Percentiles rank a stretch among this genome's conserved stretches.
Evolutionary conservation across 2,329 filamentous ascomycete genomes (phyloP).

Genomic region (Boeremia lycopersici): DNA sequence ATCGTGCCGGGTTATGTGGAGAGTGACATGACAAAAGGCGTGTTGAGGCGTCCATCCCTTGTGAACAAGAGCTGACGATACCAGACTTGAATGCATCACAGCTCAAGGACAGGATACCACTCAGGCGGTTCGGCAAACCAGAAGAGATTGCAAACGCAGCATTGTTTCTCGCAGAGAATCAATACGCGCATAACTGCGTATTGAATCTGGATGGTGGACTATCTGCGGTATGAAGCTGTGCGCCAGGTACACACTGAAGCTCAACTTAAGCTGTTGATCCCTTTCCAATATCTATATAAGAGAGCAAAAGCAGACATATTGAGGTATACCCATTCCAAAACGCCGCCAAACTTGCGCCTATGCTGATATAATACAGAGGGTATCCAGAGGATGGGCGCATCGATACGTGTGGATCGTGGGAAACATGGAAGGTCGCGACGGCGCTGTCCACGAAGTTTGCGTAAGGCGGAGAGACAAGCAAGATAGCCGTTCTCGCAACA

Average conservation of each 20-base stretch:
- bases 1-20: slow-evolving; percentile 83
- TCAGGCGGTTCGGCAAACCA: slow-evolving; percentile 68
- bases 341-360: slow-evolving; percentile 18
- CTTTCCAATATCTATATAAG: slow-evolving; percentile 1
- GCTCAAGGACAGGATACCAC: slow-evolving; percentile 63
- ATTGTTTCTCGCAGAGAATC: slow-evolving; percentile 75
- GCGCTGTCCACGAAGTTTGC: background rate
- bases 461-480: background rate
- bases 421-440: background rate
- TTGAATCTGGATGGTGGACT: slow-evolving; percentile 86
- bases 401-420: background rate
- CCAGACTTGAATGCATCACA: slow-evolving; percentile 45
- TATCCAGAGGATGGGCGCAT: slow-evolving; percentile 1
- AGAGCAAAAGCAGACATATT: slow-evolving; percentile 7
- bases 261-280: background rate
- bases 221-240: slow-evolving; percentile 59
- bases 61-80: background rate
- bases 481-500: background rate
- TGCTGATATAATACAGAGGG: slow-evolving; percentile 20
- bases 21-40: slow-evolving; percentile 78
- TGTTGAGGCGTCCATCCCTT: background rate
- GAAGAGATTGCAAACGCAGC: slow-evolving; percentile 83
- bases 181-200: slow-evolving; percentile 85
- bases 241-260: background rate
- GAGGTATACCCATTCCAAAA: slow-evolving; percentile 24